A percentile compares a stretch with the other conserved stretches of the same genome.
Evolutionary conservation across 2,329 filamentous ascomycete genomes (phyloP).

Genomic region (Tricladium varicosporioides): DNA sequence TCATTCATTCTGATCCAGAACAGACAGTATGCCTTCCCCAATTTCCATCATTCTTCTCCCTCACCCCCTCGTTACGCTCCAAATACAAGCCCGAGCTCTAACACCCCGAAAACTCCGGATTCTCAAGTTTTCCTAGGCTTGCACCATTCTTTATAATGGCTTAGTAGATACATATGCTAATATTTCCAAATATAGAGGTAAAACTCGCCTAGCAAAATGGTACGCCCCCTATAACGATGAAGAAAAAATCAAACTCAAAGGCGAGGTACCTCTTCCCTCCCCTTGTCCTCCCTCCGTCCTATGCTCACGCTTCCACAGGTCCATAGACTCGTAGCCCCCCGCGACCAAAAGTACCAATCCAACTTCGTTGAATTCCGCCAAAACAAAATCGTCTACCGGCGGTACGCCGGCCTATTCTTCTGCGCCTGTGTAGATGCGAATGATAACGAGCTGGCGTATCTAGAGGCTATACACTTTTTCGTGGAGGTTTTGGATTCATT

Average conservation of each 20-base stretch:
- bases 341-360: constrained; percentile 98
- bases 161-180: constrained; percentile 4
- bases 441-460: constrained; percentile 94
- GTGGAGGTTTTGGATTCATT: constrained; percentile 98
- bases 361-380: constrained; percentile 98
- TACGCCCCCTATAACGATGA: constrained; percentile 98
- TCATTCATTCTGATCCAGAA: constrained; percentile 92
- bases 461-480: constrained; percentile 99
- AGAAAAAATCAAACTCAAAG: constrained; percentile 98
- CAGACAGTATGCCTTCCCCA: constrained; percentile 60
- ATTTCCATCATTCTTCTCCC: background rate
- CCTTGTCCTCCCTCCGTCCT: background rate
- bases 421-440: constrained; percentile 99
- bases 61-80: too few relatives aligned
- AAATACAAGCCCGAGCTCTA: too few relatives aligned
- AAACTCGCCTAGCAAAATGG: constrained; percentile 98
- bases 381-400: constrained; percentile 95
- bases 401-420: constrained; percentile 98
- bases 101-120: too few relatives aligned
- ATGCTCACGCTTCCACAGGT: constrained; percentile 52
- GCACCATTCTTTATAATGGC: too few relatives aligned
- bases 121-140: too few relatives aligned
- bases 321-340: constrained; percentile 93
- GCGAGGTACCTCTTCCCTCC: constrained; percentile 64
- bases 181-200: constrained; percentile 63